phyloP scores from a whole-genome alignment of 352 stramenopile species.

The Phytophthora sp. region DNA sequence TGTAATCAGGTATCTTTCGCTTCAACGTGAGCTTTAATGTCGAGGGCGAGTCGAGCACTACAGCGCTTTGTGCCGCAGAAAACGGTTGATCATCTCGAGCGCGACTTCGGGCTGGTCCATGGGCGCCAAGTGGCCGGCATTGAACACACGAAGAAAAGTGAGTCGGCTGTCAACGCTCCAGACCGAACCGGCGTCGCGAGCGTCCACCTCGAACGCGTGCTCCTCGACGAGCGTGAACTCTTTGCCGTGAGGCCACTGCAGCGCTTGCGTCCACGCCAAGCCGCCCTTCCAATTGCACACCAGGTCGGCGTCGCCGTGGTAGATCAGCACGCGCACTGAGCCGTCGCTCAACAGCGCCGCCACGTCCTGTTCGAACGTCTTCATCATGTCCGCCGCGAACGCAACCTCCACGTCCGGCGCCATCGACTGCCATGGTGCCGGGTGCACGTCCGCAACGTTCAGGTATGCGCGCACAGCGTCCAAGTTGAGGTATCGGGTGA shows the following conservation, averaged over 20 bases:
- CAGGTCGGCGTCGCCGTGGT: conserved; percentile 96
- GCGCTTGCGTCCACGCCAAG: conserved; percentile 89
- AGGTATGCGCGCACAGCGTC: conserved; percentile 37
- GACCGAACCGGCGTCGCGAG: conserved; percentile 8
- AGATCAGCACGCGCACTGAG: conserved; percentile 89
- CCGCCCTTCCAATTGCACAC: conserved; percentile 97
- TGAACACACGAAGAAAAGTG: conserved; percentile 57
- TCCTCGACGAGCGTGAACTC: conserved; percentile 74
- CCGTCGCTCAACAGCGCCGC: conserved; percentile 76
- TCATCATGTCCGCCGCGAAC: conserved; percentile 89
- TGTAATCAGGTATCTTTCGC: conserved; percentile 22
- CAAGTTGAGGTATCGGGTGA: conserved; percentile 64
- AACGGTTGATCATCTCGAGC: conserved; percentile 63
- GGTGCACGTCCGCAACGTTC: conserved; percentile 27
- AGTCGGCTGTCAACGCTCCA: conserved; percentile 29
- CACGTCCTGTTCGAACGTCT: conserved; percentile 89
- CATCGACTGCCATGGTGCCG: conserved; percentile 62
- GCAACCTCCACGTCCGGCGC: conserved; percentile 19
- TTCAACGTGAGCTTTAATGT: conserved; percentile 13
- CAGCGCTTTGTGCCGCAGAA: conserved; percentile 44
- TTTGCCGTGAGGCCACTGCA: conserved; percentile 90
- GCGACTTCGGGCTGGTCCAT: conserved; percentile 51
- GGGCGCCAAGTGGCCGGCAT: conserved; percentile 61
- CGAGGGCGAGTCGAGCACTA: too few relatives aligned
- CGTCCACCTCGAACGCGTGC: conserved; percentile 16